These are phyloP conservation scores for Collybia sordida DNA, from an alignment of 768 basidiomycete species.

Conservation along the genomic window DNA sequence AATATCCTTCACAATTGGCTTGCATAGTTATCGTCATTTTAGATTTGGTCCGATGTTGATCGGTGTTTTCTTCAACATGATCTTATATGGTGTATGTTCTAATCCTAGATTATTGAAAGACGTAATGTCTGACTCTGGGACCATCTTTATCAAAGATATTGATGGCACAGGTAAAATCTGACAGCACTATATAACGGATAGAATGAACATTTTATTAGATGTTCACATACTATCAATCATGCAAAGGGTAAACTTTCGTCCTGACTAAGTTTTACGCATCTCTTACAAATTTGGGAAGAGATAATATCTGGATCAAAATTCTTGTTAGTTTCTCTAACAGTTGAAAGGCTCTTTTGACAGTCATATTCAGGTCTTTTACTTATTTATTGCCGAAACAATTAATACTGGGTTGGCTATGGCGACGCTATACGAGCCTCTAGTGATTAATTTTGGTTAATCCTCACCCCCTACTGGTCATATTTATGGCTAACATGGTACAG, in stretches of 20 bases:
- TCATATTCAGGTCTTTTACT: conserved; percentile 33
- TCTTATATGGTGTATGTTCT: neutral
- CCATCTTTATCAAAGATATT: conserved; percentile 3
- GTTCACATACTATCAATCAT: conserved; percentile 34
- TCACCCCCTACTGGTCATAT: neutral
- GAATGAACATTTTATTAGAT: conserved; percentile 12
- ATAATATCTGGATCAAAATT: conserved; percentile 29
- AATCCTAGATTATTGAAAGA: neutral
- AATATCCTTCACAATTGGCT: neutral
- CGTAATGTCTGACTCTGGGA: neutral
- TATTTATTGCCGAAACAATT: conserved; percentile 41
- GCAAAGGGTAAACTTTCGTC: conserved; percentile 23
- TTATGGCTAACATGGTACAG: conserved; percentile 13
- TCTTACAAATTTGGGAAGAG: conserved; percentile 17
- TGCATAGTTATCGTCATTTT: neutral
- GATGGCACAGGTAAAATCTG: conserved; percentile 6
- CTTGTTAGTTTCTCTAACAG: conserved; percentile 22
- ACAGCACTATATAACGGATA: neutral
- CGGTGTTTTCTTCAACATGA: neutral
- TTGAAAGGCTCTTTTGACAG: neutral
- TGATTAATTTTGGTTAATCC: conserved; percentile 34
- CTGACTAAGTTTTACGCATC: neutral
- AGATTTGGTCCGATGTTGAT: neutral
- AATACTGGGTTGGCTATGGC: conserved; percentile 45
- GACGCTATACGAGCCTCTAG: conserved; percentile 47